Base-by-base conservation (phyloP, 2,329 filamentous ascomycete genomes). In the Ceratocystis ficicola region DNA sequence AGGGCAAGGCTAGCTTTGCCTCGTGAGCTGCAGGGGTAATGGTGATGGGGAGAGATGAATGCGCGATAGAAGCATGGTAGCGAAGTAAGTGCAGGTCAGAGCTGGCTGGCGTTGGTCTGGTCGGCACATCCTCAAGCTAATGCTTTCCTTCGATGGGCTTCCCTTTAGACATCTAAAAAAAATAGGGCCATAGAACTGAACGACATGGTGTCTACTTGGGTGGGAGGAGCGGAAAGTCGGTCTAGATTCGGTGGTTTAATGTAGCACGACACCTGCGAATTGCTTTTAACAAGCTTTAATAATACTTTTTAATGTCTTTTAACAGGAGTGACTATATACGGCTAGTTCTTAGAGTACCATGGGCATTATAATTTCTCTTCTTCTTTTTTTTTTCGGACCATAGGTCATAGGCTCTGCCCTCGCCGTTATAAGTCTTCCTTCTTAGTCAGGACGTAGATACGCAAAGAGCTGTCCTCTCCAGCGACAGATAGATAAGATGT, bases 391-490 rank as follows among this genome's bases (percentile, higher is more conserved):
- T 50, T 15, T 25, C 10, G 1, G 48, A 32, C 7, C 28, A 36
- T 20, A n/a, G n/a, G 28, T 36, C 17, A 7, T 59, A 3, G 20
- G 12, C 30, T 59, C 48, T 52, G 10, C 12, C 48, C 22, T 20
- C 48, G 10, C 12, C 6, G 55, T 5, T 59, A 59, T n/a, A 59
- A 59, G 22, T 36, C 28, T 36, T 36, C 15, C n/a, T 25, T 36
- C 15, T 25, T n/a, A n/a, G 28, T 36, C 28, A 81, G 75, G 4
- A 77, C 76, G 73, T 84, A 85, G 67, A 87, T 74, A 69, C 84
- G 77, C 62, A 86, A 72, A 52, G 84, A 85, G 69, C 79, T 78
- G 72, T 87, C 84, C 70, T 86, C 84, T 63, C 84, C 80, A 25
- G 82, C 82, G 67, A 84, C 28, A 7, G 55, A 59, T 73, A 3